phyloP scores from a whole-genome alignment of 805 yeast species.

The Kregervanrija delftensis region DNA sequence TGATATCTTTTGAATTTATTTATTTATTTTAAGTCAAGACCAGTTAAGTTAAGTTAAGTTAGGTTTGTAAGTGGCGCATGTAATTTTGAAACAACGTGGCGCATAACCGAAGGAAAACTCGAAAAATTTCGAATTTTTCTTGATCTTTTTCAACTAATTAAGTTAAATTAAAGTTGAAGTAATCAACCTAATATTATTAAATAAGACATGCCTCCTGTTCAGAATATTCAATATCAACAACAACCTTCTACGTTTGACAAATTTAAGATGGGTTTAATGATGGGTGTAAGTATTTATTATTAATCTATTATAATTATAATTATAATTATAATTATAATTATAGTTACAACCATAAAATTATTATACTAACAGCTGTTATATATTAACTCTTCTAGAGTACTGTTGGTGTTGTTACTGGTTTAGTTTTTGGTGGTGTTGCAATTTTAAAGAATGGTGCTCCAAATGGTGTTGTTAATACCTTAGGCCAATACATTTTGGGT shows the following conservation, averaged over 20 bases:
- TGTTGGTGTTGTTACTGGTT: conserved; percentile 92
- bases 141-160: no score
- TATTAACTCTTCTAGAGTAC: conserved; percentile 34
- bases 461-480: conserved; percentile 90
- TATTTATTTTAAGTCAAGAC: no score
- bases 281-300: conserved; percentile 57
- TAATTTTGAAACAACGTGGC: no score
- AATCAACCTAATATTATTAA: background rate
- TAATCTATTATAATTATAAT: no score
- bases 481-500: conserved; percentile 94
- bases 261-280: conserved; percentile 96
- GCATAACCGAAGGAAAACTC: no score
- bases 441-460: conserved; percentile 95
- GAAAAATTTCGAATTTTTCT: no score
- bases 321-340: background rate
- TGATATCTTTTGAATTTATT: no score
- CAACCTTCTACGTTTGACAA: conserved; percentile 89
- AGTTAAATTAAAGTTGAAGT: background rate
- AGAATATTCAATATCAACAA: conserved; percentile 49
- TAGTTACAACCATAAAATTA: background rate
- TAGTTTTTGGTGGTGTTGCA: conserved; percentile 89
- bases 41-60: no score
- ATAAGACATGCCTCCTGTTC: conserved; percentile 54
- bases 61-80: no score
- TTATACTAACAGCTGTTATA: no score